Conservation (phyloP, 1,284 basidiomycete genomes). For the Spongispora temasekensis region DNA sequence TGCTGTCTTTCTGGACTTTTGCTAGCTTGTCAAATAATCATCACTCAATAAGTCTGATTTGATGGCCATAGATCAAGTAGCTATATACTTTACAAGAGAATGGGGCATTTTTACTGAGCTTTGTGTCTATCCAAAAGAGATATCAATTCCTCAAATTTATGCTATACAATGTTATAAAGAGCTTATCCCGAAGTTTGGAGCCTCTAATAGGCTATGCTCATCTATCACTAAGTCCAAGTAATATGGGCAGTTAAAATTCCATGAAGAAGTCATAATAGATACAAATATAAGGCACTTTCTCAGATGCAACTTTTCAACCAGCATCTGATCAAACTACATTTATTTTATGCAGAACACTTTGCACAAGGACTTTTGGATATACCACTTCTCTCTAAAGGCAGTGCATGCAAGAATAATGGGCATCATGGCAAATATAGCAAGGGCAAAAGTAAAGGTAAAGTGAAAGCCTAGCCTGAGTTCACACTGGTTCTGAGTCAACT, state of each 20-base stretch:
- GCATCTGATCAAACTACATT: neutral
- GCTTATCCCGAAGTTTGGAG: neutral
- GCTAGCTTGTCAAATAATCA: neutral
- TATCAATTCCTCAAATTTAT: neutral
- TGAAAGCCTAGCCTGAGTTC: too few relatives aligned
- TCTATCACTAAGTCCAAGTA: neutral
- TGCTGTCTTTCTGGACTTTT: constrained; percentile 12
- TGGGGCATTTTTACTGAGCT: neutral
- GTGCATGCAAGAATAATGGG: too few relatives aligned
- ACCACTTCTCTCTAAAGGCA: neutral
- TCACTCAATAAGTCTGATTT: neutral
- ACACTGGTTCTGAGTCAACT: too few relatives aligned
- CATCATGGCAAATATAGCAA: too few relatives aligned
- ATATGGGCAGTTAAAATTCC: neutral
- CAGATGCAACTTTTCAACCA: neutral
- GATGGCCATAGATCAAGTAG: neutral
- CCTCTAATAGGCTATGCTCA: neutral
- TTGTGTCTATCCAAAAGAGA: neutral
- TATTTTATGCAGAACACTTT: neutral
- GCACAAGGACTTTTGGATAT: neutral
- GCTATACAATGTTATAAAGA: neutral
- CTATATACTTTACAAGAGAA: neutral
- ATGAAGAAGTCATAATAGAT: neutral
- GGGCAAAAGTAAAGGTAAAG: too few relatives aligned
- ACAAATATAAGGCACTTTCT: neutral